Evolutionary conservation across 1,284 basidiomycete species (phyloP).

Genomic region (Puccinia coronata): DNA sequence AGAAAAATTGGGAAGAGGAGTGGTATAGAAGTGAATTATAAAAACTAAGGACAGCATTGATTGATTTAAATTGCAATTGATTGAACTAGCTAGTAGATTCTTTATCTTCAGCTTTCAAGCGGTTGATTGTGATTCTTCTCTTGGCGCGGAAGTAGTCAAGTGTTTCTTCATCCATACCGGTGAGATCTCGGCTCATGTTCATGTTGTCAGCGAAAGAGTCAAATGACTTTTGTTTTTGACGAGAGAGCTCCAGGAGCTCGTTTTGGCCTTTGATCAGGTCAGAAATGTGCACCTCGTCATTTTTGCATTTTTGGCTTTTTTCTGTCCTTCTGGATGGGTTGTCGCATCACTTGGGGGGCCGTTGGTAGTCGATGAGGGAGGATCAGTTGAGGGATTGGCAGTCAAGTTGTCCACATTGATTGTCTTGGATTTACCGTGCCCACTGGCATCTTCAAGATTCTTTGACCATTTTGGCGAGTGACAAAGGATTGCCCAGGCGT

Average conservation of each 20-base stretch:
- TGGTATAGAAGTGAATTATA: no score
- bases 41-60: background rate
- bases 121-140: background rate
- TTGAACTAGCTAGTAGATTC: background rate
- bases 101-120: background rate
- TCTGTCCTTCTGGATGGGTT: background rate
- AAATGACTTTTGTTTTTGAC: constrained; percentile 1
- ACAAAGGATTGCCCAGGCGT: no score
- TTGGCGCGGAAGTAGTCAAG: constrained; percentile 2
- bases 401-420: no score
- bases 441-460: no score
- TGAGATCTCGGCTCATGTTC: background rate
- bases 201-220: background rate
- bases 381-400: no score
- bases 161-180: background rate
- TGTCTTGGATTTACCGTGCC: no score
- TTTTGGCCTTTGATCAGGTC: constrained; percentile 18
- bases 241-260: background rate
- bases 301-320: background rate
- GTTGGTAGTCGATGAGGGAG: no score
- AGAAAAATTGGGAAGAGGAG: no score
- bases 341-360: no score
- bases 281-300: background rate
- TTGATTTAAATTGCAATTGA: background rate
- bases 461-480: no score